phyloP scores from a whole-genome alignment of 176 grass and related monocot species.

The Zizania latifolia region DNA sequence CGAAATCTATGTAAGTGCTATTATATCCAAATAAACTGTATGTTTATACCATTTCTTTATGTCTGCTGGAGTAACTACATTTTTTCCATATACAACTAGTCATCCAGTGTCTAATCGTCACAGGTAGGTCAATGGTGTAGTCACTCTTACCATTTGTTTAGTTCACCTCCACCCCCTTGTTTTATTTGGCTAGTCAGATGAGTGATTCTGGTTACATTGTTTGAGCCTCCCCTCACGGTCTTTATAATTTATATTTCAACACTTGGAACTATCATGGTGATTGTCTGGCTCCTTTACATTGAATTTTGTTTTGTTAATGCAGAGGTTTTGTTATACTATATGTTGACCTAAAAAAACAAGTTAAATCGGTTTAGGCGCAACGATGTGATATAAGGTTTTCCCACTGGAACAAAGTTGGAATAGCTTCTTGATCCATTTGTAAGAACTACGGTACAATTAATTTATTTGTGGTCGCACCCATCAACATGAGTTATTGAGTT shows the following conservation, averaged over 20 bases:
- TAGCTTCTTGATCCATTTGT: neutral
- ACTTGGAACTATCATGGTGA: too few relatives aligned
- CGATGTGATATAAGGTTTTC: too few relatives aligned
- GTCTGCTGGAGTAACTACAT: neutral
- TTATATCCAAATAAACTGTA: neutral
- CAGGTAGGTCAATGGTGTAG: neutral
- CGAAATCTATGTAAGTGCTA: neutral
- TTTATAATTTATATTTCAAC: too few relatives aligned
- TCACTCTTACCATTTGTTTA: neutral
- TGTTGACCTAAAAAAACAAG: neutral
- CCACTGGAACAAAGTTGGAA: too few relatives aligned
- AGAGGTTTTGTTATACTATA: neutral
- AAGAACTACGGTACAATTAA: neutral
- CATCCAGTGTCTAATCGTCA: too few relatives aligned
- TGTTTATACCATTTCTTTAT: neutral
- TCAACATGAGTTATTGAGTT: too few relatives aligned
- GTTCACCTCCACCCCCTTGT: neutral
- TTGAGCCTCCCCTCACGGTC: too few relatives aligned
- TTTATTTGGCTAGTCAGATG: neutral
- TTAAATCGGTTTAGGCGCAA: neutral
- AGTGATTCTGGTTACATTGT: neutral
- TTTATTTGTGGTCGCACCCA: too few relatives aligned
- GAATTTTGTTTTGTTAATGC: neutral
- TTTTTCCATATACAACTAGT: neutral
- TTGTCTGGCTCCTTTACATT: neutral